A percentile compares a stretch with the other conserved stretches of the same genome.
These are phyloP conservation scores for Beauveria asiatica DNA, from an alignment of 2,329 filamentous ascomycete species.

Conservation along the genomic window DNA sequence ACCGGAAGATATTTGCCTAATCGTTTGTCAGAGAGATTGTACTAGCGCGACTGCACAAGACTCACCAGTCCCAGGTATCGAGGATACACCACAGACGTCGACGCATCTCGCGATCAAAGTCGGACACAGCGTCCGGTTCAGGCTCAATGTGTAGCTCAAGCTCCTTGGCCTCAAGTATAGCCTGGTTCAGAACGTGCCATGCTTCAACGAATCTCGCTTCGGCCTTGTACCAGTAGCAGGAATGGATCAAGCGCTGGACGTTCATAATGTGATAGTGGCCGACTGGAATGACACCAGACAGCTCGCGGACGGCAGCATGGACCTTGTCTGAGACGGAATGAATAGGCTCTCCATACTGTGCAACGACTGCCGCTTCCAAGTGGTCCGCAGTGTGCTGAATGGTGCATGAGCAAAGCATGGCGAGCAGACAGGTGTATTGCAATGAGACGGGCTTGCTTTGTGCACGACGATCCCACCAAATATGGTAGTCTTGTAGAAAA, in stretches of 20 bases:
- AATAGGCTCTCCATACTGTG: constrained; percentile 14
- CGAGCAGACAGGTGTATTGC: constrained; percentile 22
- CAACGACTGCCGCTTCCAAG: constrained; percentile 16
- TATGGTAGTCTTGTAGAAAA: constrained; percentile 22
- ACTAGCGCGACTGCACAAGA: background rate
- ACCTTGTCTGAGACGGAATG: constrained; percentile 19
- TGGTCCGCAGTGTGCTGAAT: constrained; percentile 21
- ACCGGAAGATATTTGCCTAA: constrained; percentile 27
- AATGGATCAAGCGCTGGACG: constrained; percentile 23
- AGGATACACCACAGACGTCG: constrained; percentile 25
- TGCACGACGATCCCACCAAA: constrained; percentile 22
- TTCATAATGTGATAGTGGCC: constrained; percentile 21
- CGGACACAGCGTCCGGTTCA: constrained; percentile 14
- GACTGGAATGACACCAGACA: constrained; percentile 19
- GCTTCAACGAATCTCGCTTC: constrained; percentile 24
- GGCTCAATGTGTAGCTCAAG: constrained; percentile 21
- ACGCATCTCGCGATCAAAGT: constrained; percentile 24
- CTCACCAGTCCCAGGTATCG: constrained; percentile 27
- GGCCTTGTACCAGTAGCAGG: constrained; percentile 25
- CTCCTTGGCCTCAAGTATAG: constrained; percentile 23
- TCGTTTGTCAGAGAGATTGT: background rate
- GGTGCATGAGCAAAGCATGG: constrained; percentile 22
- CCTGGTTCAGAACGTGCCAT: constrained; percentile 25
- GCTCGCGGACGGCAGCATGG: constrained; percentile 19
- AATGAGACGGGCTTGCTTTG: constrained; percentile 17